Evolutionary conservation across 2,329 filamentous ascomycete species (phyloP).

Genomic region (Alternaria infectoria): DNA sequence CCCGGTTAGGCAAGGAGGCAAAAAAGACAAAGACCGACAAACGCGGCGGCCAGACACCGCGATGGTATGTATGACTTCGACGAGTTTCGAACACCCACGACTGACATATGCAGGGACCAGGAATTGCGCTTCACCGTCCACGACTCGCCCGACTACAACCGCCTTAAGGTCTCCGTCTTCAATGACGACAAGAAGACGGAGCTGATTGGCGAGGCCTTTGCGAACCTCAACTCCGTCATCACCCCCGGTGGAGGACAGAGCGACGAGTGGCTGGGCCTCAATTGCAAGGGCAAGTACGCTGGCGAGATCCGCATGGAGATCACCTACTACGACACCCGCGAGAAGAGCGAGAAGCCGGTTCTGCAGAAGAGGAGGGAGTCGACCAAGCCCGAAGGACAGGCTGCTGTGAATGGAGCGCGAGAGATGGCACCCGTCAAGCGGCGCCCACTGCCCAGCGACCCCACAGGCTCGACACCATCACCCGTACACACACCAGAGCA

Average conservation of each 20-base stretch:
- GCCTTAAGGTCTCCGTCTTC: slow-evolving; percentile 93
- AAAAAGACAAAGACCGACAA: slow-evolving; percentile 96
- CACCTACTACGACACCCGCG: slow-evolving; percentile 91
- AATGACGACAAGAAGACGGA: slow-evolving; percentile 99
- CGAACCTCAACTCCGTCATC: slow-evolving; percentile 81
- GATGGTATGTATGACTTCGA: slow-evolving; percentile 72
- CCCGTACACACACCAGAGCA: slow-evolving; percentile 38
- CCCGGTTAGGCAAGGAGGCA: slow-evolving; percentile 91
- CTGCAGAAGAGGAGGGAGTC: slow-evolving; percentile 60
- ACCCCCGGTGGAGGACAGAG: slow-evolving; percentile 88
- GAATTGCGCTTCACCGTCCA: slow-evolving; percentile 95
- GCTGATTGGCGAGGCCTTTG: slow-evolving; percentile 91
- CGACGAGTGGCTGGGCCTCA: slow-evolving; percentile 89
- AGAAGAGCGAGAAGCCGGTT: slow-evolving; percentile 75
- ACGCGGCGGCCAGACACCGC: slow-evolving; percentile 91
- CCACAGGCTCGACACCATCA: slow-evolving; percentile 60
- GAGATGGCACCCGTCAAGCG: slow-evolving; percentile 74
- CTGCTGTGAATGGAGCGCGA: slow-evolving; percentile 55
- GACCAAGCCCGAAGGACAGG: slow-evolving; percentile 44
- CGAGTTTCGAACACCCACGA: background rate
- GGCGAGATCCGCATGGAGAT: slow-evolving; percentile 94
- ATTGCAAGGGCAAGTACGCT: slow-evolving; percentile 91
- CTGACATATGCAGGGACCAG: slow-evolving; percentile 75
- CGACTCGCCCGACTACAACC: slow-evolving; percentile 95
- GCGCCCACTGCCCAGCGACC: slow-evolving; percentile 81